Conservation (phyloP, 2,329 filamentous ascomycete species). For the Penicillium sp. region DNA sequence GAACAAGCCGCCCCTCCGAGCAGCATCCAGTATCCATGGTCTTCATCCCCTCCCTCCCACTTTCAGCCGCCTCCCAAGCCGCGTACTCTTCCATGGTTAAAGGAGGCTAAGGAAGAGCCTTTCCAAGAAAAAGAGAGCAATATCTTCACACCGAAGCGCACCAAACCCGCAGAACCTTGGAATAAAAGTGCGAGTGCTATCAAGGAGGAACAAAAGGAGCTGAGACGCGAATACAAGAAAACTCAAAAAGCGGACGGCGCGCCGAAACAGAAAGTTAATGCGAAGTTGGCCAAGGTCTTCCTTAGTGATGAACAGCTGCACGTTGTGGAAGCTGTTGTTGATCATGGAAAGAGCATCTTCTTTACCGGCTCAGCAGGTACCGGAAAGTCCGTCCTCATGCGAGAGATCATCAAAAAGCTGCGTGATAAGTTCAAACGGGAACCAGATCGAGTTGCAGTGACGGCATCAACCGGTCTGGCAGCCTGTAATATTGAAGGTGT, state of each 20-base stretch:
- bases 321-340: constrained; percentile 79
- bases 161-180: constrained; percentile 61
- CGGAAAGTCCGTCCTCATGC: constrained; percentile 94
- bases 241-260: constrained; percentile 52
- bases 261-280: constrained; percentile 42
- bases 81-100: constrained; percentile 65
- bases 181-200: constrained; percentile 73
- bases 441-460: constrained; percentile 85
- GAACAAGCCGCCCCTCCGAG: constrained; percentile 49
- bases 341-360: constrained; percentile 85
- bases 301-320: constrained; percentile 85
- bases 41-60: constrained; percentile 58
- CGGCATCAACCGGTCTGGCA: constrained; percentile 91
- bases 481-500: constrained; percentile 97
- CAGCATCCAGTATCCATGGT: constrained; percentile 71
- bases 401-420: constrained; percentile 82
- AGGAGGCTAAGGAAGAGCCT: constrained; percentile 40
- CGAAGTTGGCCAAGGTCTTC: constrained; percentile 61
- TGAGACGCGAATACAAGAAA: constrained; percentile 63
- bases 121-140: constrained; percentile 28
- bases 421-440: constrained; percentile 76
- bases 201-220: constrained; percentile 75
- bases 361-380: constrained; percentile 97
- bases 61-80: constrained; percentile 58
- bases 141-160: constrained; percentile 51